phyloP scores from a whole-genome alignment of 768 basidiomycete genomes.

The Lactifluus volemus region DNA sequence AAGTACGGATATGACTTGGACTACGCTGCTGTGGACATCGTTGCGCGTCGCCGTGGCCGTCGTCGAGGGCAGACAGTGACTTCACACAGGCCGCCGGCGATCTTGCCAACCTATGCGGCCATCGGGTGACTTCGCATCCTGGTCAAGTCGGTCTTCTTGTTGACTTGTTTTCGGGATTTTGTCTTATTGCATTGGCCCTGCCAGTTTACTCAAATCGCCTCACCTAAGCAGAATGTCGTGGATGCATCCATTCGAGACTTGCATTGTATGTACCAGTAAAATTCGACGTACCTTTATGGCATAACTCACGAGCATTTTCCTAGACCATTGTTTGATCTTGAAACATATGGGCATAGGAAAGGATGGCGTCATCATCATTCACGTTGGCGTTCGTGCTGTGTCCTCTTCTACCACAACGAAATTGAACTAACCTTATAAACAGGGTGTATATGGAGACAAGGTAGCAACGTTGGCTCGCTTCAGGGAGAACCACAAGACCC shows the following conservation, averaged over 20 bases:
- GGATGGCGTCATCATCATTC: conserved; percentile 87
- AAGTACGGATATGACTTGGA: conserved; percentile 74
- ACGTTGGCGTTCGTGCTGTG: conserved; percentile 52
- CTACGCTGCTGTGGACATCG: conserved; percentile 43
- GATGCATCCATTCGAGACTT: conserved; percentile 72
- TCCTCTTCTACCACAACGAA: neutral
- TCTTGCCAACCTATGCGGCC: conserved; percentile 37
- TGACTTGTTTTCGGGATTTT: too few species aligned
- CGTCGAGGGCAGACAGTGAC: conserved; percentile 9
- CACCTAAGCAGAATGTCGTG: conserved; percentile 67
- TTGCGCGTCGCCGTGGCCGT: neutral
- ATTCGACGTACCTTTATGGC: neutral
- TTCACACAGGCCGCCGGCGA: conserved; percentile 29
- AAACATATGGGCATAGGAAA: conserved; percentile 71
- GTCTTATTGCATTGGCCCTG: neutral
- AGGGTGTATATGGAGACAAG: conserved; percentile 83
- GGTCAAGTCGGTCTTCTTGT: conserved; percentile 42
- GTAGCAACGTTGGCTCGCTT: conserved; percentile 57
- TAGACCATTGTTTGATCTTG: conserved; percentile 79
- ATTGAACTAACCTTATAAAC: neutral
- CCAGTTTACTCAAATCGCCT: conserved; percentile 69
- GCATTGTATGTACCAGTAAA: conserved; percentile 32
- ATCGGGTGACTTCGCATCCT: conserved; percentile 81
- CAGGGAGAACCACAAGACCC: conserved; percentile 52
- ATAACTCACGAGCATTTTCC: neutral